These are phyloP conservation scores for Lipomyces anomalus DNA, from an alignment of 805 yeast species.

Conservation along the genomic window DNA sequence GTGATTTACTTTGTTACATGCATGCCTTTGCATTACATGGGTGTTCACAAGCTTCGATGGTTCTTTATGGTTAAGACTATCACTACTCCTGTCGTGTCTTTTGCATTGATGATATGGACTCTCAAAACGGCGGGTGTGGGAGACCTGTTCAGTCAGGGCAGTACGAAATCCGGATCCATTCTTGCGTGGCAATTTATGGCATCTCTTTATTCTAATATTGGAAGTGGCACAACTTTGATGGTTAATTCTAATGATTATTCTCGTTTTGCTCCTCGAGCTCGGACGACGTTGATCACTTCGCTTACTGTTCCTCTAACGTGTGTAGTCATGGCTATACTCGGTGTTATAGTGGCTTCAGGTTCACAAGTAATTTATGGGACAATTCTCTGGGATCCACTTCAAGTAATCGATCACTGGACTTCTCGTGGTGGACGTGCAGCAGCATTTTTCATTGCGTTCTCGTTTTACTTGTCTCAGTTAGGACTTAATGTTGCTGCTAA, in stretches of 20 bases:
- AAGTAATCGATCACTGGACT: constrained; percentile 37
- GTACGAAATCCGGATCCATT: constrained; percentile 50
- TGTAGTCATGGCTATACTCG: constrained; percentile 25
- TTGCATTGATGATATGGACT: constrained; percentile 78
- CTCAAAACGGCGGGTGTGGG: constrained; percentile 31
- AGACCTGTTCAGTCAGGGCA: constrained; percentile 36
- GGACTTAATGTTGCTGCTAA: constrained; percentile 69
- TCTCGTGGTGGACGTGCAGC: constrained; percentile 63
- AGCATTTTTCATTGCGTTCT: constrained; percentile 65
- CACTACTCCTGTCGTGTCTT: constrained; percentile 75
- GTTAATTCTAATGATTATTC: constrained; percentile 47
- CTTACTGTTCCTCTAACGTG: constrained; percentile 37
- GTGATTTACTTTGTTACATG: constrained; percentile 78
- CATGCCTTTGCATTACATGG: constrained; percentile 75
- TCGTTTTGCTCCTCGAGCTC: constrained; percentile 37
- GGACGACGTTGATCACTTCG: constrained; percentile 51
- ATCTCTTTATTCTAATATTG: constrained; percentile 17
- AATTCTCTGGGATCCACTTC: constrained; percentile 45
- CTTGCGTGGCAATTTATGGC: constrained; percentile 89
- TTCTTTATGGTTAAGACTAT: constrained; percentile 77
- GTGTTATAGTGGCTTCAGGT: constrained; percentile 26
- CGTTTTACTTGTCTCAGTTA: constrained; percentile 68
- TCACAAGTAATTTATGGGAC: constrained; percentile 38
- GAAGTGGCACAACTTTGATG: constrained; percentile 37
- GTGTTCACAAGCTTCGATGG: constrained; percentile 79